Base-by-base conservation (phyloP, 2,329 filamentous ascomycete genomes). In the Penicillium sp. region DNA sequence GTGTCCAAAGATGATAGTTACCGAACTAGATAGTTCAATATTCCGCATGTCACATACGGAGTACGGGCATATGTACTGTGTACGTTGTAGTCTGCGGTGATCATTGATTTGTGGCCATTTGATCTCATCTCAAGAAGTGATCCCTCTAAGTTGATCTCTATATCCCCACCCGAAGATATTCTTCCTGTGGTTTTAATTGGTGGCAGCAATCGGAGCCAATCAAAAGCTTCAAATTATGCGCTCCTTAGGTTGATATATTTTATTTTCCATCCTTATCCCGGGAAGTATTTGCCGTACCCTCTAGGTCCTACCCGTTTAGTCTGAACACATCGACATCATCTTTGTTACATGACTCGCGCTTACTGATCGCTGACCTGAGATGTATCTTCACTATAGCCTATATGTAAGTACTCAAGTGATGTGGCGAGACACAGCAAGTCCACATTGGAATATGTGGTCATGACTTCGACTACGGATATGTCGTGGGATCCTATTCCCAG, bases 121-220 rank as follows among this genome's bases (percentile, higher is more conserved):
- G 9, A 22, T 12, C 19, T n/a, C n/a, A 7, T 13, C 5, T 29
- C 37, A 10, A 39, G 37, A 37, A n/a, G 5, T 5, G 7, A 9
- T 33, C n/a, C 4, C 12, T 35, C 14, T 4, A 11, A 9, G 34
- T 27, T 4, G 8, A 9, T 34, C 19, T 9, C 5, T 7, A 34
- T 22, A 41, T 25, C 36, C 25, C 22, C 38, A 36, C 12, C 34
- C n/a, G 18, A 39, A 19, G 16, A 35, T 35, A 18, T 22, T 47
- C 31, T 47, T 42, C 45, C 45, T n/a, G 3, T 12, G 38, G 1
- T 42, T 48, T 8, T 48, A 3, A 42, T 48, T 36, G 45, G 45
- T 12, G 31, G 45, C 18, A 30, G 12, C 22, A 35, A 42, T 1
- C 14, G 13, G 38, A 35, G 31, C 45, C 45, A 48, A 48, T 42